These are phyloP conservation scores for Singerocomus inundabilis DNA, from an alignment of 1,284 basidiomycete genomes.

Conservation along the genomic window DNA sequence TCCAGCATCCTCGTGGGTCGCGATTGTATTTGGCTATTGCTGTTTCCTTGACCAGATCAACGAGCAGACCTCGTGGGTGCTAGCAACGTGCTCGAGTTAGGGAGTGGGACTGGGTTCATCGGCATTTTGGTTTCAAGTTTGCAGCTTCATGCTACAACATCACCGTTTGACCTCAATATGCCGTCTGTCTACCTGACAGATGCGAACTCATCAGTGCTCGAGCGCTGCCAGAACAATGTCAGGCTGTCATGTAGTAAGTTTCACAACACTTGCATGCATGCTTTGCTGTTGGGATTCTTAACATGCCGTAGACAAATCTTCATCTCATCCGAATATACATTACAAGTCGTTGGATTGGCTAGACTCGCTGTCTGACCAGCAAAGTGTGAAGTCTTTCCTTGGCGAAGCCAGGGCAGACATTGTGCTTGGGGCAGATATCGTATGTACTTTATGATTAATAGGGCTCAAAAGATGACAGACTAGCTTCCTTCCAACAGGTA, in stretches of 20 bases:
- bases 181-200: constrained; percentile 60
- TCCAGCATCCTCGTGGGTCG: constrained; percentile 48
- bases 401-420: constrained; percentile 47
- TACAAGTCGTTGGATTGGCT: constrained; percentile 61
- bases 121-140: constrained; percentile 59
- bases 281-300: neutral
- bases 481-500: constrained; percentile 42
- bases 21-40: neutral
- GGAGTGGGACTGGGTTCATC: constrained; percentile 71
- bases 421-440: constrained; percentile 71
- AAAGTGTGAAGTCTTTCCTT: constrained; percentile 33
- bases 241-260: constrained; percentile 61
- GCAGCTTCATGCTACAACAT: constrained; percentile 37
- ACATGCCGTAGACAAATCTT: constrained; percentile 47
- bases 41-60: neutral
- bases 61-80: constrained; percentile 47
- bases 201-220: constrained; percentile 61
- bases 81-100: constrained; percentile 63
- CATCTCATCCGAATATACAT: constrained; percentile 43
- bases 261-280: neutral
- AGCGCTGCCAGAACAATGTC: constrained; percentile 57
- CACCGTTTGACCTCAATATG: constrained; percentile 2
- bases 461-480: neutral
- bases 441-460: constrained; percentile 28
- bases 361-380: constrained; percentile 43